Percentiles rank a stretch among this genome's conserved stretches.
phyloP scores from a whole-genome alignment of 805 yeast species.

The Candida awuae region DNA sequence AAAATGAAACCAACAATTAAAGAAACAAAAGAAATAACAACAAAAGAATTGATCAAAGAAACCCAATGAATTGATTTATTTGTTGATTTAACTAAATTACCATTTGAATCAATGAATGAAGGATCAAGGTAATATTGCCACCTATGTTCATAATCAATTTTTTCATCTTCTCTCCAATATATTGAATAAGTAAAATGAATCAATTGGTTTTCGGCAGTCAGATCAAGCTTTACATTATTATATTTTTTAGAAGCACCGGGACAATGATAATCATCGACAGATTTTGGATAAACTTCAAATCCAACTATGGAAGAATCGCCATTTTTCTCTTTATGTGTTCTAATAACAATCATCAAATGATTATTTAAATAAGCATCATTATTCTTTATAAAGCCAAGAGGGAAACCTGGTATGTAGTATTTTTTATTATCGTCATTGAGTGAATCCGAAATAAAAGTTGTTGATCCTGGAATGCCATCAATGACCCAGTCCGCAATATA shows the following conservation, averaged over 20 bases:
- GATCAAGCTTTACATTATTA: constrained; percentile 46
- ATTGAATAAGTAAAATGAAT: constrained; percentile 81
- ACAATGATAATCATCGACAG: constrained; percentile 59
- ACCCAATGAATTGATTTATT: constrained; percentile 65
- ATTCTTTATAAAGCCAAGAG: constrained; percentile 61
- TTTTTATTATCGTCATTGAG: constrained; percentile 36
- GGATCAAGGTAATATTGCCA: constrained; percentile 54
- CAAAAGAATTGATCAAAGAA: constrained; percentile 63
- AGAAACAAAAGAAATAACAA: constrained; percentile 53
- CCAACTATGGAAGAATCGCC: constrained; percentile 63
- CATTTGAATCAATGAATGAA: constrained; percentile 24
- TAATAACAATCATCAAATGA: constrained; percentile 72
- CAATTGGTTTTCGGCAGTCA: constrained; percentile 32
- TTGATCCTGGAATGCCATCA: constrained; percentile 83
- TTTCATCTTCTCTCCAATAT: constrained; percentile 77
- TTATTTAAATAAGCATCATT: constrained; percentile 62
- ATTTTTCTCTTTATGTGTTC: constrained; percentile 51
- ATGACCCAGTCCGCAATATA: constrained; percentile 79
- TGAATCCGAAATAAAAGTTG: constrained; percentile 61
- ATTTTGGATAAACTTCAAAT: constrained; percentile 81
- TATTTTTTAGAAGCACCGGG: constrained; percentile 65
- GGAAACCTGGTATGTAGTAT: constrained; percentile 81
- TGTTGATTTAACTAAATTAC: constrained; percentile 18
- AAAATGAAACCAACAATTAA: constrained; percentile 59
- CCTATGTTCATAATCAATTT: constrained; percentile 55